Evolutionary conservation across 2,329 filamentous ascomycete species (phyloP).

Genomic region (Arthrobotrys conoides): DNA sequence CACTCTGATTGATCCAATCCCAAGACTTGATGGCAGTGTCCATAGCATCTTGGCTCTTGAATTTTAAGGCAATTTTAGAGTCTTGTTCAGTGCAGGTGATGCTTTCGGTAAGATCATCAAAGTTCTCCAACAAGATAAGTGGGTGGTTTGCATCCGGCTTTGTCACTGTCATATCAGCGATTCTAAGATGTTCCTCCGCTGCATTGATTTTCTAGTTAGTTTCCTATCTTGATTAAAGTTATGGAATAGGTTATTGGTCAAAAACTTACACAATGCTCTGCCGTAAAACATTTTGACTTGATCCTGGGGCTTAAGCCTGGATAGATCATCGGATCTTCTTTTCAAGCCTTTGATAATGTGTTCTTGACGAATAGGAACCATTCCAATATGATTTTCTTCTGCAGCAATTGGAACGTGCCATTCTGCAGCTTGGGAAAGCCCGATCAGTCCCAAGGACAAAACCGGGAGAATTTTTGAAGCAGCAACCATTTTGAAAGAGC

Average conservation of each 20-base stretch:
- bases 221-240: neutral
- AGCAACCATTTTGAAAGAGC: slow-evolving; percentile 7
- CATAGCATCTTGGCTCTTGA: slow-evolving; percentile 26
- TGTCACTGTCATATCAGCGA: slow-evolving; percentile 34
- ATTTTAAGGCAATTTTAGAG: slow-evolving; percentile 28
- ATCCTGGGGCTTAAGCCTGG: slow-evolving; percentile 5
- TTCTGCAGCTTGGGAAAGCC: slow-evolving; percentile 8
- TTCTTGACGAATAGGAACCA: slow-evolving; percentile 25
- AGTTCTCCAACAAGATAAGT: slow-evolving; percentile 27
- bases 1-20: slow-evolving; percentile 36
- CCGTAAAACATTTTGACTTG: slow-evolving; percentile 14
- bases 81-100: slow-evolving; percentile 35
- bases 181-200: slow-evolving; percentile 9
- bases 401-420: slow-evolving; percentile 5
- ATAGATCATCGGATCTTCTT: slow-evolving; percentile 15
- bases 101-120: slow-evolving; percentile 31
- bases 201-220: neutral
- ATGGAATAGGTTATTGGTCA: neutral
- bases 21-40: slow-evolving; percentile 31
- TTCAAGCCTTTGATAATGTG: slow-evolving; percentile 11
- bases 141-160: slow-evolving; percentile 26
- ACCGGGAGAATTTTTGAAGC: slow-evolving; percentile 16
- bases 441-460: neutral
- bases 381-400: neutral
- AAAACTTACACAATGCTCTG: slow-evolving; percentile 9